A percentile compares a stretch with the other conserved stretches of the same genome.
These are phyloP conservation scores for sweet orange (Citrus sinensis) DNA, from an alignment of 345 rosid genomes.

Conservation along the genomic window DVS_A1.0 CM039169.1:22076501-22077000, in stretches of 20 bases:
- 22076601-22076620: constrained; percentile 66
- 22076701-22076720: not conserved
- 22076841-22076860: constrained; percentile 63
- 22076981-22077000: no score
- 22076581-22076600: constrained; percentile 51
- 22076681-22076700: constrained; percentile 31
- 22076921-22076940: constrained; percentile 31
- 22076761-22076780: constrained; percentile 21
- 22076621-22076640: constrained; percentile 69
- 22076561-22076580: constrained; percentile 47
- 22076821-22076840: constrained; percentile 66
- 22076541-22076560: constrained; percentile 73
- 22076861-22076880: constrained; percentile 66
- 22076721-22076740: not conserved
- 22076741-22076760: not conserved
- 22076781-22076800: constrained; percentile 70
- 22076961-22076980: constrained; percentile 10
- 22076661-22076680: constrained; percentile 85
- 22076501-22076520: constrained; percentile 48
- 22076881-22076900: constrained; percentile 53
- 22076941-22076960: constrained; percentile 35
- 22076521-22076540: constrained; percentile 47
- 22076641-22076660: constrained; percentile 76
- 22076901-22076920: constrained; percentile 39
- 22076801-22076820: constrained; percentile 56